Percentiles rank a stretch among this genome's conserved stretches.
Evolutionary conservation across 2,329 filamentous ascomycete genomes (phyloP).

Genomic region (Scedosporium boydii): DNA sequence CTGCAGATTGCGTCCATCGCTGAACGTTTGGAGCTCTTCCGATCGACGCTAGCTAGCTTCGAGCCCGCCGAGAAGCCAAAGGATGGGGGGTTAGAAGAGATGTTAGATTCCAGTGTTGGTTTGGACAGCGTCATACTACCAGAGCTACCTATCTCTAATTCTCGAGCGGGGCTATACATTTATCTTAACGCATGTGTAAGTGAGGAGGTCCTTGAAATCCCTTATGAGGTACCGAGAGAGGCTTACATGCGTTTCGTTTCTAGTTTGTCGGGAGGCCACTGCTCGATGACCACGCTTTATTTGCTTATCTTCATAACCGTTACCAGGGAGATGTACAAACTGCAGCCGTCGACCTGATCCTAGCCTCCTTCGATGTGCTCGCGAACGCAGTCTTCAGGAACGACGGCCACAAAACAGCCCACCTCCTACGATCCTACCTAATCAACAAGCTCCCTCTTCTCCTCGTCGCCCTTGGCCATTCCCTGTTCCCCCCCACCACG

Average conservation of each 20-base stretch:
- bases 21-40: conserved; percentile 46
- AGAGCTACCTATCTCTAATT: conserved; percentile 64
- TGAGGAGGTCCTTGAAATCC: conserved; percentile 5
- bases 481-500: conserved; percentile 65
- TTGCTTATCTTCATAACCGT: conserved; percentile 73
- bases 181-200: conserved; percentile 74
- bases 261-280: conserved; percentile 75
- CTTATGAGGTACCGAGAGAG: no score
- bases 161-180: conserved; percentile 73
- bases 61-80: conserved; percentile 42
- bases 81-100: conserved; percentile 37
- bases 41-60: conserved; percentile 44
- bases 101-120: conserved; percentile 47
- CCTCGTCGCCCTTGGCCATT: conserved; percentile 45
- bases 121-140: conserved; percentile 44
- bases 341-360: conserved; percentile 71
- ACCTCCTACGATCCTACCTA: conserved; percentile 76
- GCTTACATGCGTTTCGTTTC: neutral
- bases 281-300: conserved; percentile 69
- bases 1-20: conserved; percentile 47
- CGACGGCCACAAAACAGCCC: conserved; percentile 48
- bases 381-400: conserved; percentile 73
- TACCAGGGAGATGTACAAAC: conserved; percentile 77
- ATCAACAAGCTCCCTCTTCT: conserved; percentile 56
- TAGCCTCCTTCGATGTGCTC: conserved; percentile 82